A percentile compares a stretch with the other conserved stretches of the same genome.
Evolutionary conservation across 176 grass and related monocot genomes (phyloP).

Genomic region (Coix lacrymajobi): DNA sequence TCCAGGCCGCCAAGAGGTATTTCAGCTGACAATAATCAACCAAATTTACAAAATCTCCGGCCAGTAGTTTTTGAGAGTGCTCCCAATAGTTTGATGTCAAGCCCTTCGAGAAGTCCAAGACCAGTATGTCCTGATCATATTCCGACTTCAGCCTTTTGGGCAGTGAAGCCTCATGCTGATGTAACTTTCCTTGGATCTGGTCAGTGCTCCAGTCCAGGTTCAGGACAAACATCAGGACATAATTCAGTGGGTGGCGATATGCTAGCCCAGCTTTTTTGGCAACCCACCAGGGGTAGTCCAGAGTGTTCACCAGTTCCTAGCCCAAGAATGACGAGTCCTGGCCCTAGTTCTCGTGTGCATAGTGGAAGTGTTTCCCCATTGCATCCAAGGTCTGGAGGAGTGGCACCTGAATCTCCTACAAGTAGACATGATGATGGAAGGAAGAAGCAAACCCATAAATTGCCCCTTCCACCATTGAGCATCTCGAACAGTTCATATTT

Average conservation of each 20-base stretch:
- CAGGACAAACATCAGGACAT: conserved; percentile 97
- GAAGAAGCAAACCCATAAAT: conserved; percentile 90
- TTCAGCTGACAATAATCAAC: conserved; percentile 50
- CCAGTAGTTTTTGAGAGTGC: conserved; percentile 71
- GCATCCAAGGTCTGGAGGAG: conserved; percentile 83
- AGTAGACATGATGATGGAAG: conserved; percentile 57
- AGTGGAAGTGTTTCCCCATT: conserved; percentile 93
- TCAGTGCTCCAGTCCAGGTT: conserved; percentile 95
- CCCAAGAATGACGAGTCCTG: conserved; percentile 93
- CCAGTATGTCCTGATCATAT: conserved; percentile 83
- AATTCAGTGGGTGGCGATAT: conserved; percentile 97
- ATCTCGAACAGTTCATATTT: conserved; percentile 64
- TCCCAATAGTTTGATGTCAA: conserved; percentile 95
- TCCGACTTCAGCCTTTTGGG: conserved; percentile 74
- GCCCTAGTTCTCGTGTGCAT: conserved; percentile 90
- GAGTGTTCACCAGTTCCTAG: conserved; percentile 95
- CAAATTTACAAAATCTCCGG: conserved; percentile 51
- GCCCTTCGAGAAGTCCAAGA: conserved; percentile 84
- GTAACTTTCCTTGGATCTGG: conserved; percentile 91
- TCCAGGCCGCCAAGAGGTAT: conserved; percentile 56
- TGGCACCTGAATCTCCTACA: conserved; percentile 87
- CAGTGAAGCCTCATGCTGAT: conserved; percentile 72
- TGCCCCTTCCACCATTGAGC: conserved; percentile 89
- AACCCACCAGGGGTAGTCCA: conserved; percentile 73
- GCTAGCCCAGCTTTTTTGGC: conserved; percentile 83